phyloP scores from a whole-genome alignment of 129 eudicot species.

The Flaveria brownii region DNA sequence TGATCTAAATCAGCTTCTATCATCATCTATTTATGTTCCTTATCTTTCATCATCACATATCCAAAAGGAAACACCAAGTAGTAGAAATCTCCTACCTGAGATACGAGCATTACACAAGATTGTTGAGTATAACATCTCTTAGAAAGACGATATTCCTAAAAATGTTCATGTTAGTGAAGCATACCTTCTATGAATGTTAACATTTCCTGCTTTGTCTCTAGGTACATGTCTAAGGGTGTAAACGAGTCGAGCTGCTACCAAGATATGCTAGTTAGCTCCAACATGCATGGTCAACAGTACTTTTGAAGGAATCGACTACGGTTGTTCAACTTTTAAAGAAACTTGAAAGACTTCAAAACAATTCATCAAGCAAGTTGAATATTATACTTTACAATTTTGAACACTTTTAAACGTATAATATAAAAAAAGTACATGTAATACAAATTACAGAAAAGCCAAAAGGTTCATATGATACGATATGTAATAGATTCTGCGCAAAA shows the following conservation, averaged over 20 bases:
- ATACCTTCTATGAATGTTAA: not conserved
- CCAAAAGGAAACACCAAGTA: not conserved
- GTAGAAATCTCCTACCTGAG: not conserved
- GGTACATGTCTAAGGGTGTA: not conserved
- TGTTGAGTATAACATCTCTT: not conserved
- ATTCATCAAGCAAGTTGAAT: not conserved
- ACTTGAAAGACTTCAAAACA: not conserved
- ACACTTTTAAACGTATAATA: not conserved
- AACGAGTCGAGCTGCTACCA: too few species aligned
- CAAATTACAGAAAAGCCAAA: not conserved
- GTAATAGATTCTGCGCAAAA: conserved; percentile 3
- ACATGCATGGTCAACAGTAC: not conserved
- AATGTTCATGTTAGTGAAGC: not conserved
- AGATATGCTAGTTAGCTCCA: not conserved
- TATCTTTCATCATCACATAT: too few species aligned
- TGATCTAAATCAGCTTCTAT: too few species aligned
- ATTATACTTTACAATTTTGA: not conserved
- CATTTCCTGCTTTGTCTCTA: not conserved
- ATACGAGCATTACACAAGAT: not conserved
- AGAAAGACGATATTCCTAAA: too few species aligned
- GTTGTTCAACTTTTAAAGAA: not conserved
- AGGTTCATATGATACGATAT: conserved; percentile 16
- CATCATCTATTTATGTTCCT: too few species aligned
- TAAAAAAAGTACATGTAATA: not conserved
- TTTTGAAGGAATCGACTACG: not conserved